These are phyloP conservation scores for Pseudogymnoascus destructans DNA, from an alignment of 2,329 filamentous ascomycete species.

Conservation along the genomic window DNA sequence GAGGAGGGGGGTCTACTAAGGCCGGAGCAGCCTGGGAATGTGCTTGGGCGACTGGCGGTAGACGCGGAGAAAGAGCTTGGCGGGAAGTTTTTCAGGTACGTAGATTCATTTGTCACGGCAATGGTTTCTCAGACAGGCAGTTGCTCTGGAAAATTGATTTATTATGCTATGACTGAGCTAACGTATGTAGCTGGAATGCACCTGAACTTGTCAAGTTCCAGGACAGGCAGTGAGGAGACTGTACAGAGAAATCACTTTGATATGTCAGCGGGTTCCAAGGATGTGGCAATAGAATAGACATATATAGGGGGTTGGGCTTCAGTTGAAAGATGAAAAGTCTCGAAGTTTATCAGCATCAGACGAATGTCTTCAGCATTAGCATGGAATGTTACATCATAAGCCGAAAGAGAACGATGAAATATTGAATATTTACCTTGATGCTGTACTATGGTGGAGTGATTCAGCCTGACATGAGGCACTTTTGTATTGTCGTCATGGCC, in stretches of 20 bases:
- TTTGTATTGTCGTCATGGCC: not conserved
- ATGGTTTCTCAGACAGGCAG: not conserved
- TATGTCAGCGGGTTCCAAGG: slow-evolving; percentile 3
- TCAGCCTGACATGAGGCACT: not conserved
- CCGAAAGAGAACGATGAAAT: slow-evolving; percentile 20
- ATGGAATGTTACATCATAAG: slow-evolving; percentile 64
- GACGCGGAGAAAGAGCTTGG: slow-evolving; percentile 53
- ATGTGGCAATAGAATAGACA: slow-evolving; percentile 12
- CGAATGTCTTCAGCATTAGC: slow-evolving; percentile 55
- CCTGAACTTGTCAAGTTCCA: slow-evolving; percentile 10
- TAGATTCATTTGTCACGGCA: slow-evolving; percentile 14
- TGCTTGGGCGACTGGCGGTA: slow-evolving; percentile 69
- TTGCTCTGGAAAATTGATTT: slow-evolving; percentile 17
- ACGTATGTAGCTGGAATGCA: slow-evolving; percentile 14
- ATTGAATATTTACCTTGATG: slow-evolving; percentile 23
- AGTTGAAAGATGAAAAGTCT: slow-evolving; percentile 81
- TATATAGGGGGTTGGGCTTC: slow-evolving; percentile 34
- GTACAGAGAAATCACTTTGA: not conserved
- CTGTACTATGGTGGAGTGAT: not conserved
- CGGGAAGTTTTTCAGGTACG: slow-evolving; percentile 62
- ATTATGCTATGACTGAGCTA: slow-evolving; percentile 36
- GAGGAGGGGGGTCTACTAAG: slow-evolving; percentile 58
- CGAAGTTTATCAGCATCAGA: slow-evolving; percentile 49
- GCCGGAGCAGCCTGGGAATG: slow-evolving; percentile 72
- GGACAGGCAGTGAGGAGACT: slow-evolving; percentile 10